Conservation (phyloP, 495 filamentous ascomycete genomes). For the Diplogelasinospora grovesii region DNA sequence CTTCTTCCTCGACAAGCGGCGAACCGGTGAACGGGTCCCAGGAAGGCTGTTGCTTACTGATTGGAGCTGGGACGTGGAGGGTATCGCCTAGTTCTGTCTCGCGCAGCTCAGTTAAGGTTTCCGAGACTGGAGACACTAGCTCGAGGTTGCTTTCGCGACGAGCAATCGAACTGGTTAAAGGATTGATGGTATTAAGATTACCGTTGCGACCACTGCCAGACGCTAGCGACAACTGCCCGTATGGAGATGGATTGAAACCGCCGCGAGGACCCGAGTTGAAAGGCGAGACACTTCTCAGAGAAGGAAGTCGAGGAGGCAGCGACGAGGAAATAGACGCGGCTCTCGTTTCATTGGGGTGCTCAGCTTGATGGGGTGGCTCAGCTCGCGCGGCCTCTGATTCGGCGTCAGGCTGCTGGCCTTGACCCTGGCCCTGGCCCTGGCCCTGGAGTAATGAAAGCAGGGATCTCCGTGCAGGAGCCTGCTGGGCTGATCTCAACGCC, state of each 20-base stretch:
- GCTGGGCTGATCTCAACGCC: constrained; percentile 6
- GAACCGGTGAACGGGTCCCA: constrained; percentile 16
- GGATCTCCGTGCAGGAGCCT: constrained; percentile 3
- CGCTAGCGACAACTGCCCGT: constrained; percentile 7
- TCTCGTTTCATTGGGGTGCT: constrained; percentile 8
- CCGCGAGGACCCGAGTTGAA: constrained; percentile 11
- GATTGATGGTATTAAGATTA: background rate
- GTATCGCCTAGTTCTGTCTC: constrained; percentile 14
- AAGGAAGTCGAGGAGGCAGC: constrained; percentile 15
- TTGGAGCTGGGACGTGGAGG: constrained; percentile 11
- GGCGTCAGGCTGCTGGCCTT: constrained; percentile 11
- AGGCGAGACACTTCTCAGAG: constrained; percentile 18
- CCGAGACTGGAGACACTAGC: constrained; percentile 22
- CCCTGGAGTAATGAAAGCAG: too few species aligned
- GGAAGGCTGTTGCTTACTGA: constrained; percentile 17
- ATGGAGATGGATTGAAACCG: constrained; percentile 6
- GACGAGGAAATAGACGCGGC: constrained; percentile 5
- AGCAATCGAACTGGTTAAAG: background rate
- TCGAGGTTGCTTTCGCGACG: constrained; percentile 12
- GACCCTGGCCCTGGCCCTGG: constrained; percentile 7
- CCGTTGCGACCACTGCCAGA: background rate
- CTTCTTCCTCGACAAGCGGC: constrained; percentile 23
- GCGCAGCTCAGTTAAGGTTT: constrained; percentile 17
- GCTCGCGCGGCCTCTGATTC: too few species aligned
- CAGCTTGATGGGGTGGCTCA: too few species aligned